Conservation (phyloP, 257 asterid species). For the Datura wrightii region DNA sequence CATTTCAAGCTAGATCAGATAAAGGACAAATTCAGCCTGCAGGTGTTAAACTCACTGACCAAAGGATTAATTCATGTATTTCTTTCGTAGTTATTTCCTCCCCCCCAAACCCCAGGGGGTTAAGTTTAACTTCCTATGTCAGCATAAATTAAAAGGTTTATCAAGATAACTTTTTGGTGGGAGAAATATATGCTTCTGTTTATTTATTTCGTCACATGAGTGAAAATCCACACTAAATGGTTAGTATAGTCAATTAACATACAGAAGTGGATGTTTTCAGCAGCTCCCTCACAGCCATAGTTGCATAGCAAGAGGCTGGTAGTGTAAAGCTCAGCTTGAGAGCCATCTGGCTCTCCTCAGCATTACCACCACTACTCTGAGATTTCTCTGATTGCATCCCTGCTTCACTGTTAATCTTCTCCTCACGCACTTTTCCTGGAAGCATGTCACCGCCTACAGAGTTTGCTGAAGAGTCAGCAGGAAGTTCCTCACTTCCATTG, state of each 20-base stretch:
- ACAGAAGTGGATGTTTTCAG: constrained; percentile 94
- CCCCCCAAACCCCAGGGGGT: too few relatives aligned
- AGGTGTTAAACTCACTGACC: neutral
- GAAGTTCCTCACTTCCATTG: constrained; percentile 42
- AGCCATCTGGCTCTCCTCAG: constrained; percentile 62
- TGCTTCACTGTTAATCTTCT: constrained; percentile 30
- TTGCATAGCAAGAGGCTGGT: constrained; percentile 94
- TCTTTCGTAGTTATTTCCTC: neutral
- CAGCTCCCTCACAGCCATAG: constrained; percentile 98
- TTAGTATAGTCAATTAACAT: constrained; percentile 42
- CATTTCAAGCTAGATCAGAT: neutral
- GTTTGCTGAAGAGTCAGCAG: constrained; percentile 40
- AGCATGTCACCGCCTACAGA: constrained; percentile 34
- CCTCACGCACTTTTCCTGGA: constrained; percentile 33
- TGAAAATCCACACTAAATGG: constrained; percentile 23
- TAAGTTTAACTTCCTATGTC: neutral
- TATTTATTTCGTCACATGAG: neutral
- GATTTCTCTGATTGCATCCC: constrained; percentile 44
- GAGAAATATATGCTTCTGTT: neutral
- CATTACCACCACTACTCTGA: constrained; percentile 40
- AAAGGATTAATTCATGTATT: neutral
- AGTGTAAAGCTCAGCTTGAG: constrained; percentile 88
- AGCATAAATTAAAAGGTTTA: neutral
- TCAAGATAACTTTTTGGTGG: constrained; percentile 3
- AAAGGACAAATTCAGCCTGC: neutral